These are phyloP conservation scores for Aspergillus indologenus DNA, from an alignment of 495 filamentous ascomycete species.

Conservation along the genomic window DNA sequence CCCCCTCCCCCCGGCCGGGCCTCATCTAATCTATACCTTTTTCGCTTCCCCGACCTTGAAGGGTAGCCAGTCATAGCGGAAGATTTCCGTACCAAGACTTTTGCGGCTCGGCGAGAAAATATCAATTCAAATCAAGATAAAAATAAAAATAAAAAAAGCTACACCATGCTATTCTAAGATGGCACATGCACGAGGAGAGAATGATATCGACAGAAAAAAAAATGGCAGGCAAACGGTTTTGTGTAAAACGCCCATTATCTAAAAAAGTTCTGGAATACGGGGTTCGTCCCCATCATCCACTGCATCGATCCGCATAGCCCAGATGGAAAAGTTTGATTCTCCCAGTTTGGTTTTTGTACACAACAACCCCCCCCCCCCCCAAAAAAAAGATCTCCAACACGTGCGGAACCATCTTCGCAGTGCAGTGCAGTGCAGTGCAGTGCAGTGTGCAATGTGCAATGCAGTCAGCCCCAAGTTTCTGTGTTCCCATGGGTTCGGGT, in stretches of 20 bases:
- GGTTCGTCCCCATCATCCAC: background rate
- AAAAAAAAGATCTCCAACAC: background rate
- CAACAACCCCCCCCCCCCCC: too few relatives aligned
- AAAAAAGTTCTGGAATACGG: background rate
- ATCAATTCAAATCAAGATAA: background rate
- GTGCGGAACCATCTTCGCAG: too few relatives aligned
- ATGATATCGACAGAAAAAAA: too few relatives aligned
- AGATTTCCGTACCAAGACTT: constrained; percentile 7
- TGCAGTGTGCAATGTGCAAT: too few relatives aligned
- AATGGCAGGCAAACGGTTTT: too few relatives aligned
- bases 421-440: too few relatives aligned
- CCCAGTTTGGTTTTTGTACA: too few relatives aligned
- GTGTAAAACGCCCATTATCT: too few relatives aligned
- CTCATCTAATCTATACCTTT: background rate
- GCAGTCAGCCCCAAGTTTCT: background rate
- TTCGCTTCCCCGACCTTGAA: background rate
- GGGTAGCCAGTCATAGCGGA: background rate
- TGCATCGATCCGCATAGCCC: too few relatives aligned
- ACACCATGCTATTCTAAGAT: background rate
- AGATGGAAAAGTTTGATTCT: too few relatives aligned
- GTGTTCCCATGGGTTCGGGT: background rate
- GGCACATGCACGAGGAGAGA: background rate
- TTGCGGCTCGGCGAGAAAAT: constrained; percentile 11
- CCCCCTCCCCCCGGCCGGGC: too few relatives aligned
- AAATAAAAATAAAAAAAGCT: too few relatives aligned